These are phyloP conservation scores for Pseudogymnoascus sp. DNA, from an alignment of 2,329 filamentous ascomycete genomes.

Conservation along the genomic window DNA sequence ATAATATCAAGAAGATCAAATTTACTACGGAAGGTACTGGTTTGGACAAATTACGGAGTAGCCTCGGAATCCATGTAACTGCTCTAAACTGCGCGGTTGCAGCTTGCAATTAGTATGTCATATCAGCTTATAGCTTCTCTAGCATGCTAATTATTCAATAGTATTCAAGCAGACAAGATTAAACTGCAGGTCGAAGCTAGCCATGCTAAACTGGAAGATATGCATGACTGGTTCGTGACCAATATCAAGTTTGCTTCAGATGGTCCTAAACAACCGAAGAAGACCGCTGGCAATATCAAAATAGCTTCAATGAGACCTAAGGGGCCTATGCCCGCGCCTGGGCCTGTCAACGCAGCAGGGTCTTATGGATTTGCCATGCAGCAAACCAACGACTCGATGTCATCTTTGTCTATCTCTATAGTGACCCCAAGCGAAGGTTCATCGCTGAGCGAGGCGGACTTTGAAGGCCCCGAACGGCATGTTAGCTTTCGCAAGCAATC, in stretches of 20 bases:
- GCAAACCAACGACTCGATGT: not conserved
- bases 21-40: constrained; percentile 9
- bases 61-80: constrained; percentile 8
- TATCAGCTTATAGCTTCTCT: not conserved
- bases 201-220: not conserved
- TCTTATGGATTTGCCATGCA: not conserved
- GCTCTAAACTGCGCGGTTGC: constrained; percentile 11
- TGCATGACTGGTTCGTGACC: not conserved
- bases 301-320: too few species aligned
- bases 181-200: not conserved
- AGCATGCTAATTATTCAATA: not conserved
- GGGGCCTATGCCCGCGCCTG: too few species aligned
- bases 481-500: not conserved
- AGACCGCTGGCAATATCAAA: too few species aligned
- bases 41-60: constrained; percentile 5
- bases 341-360: not conserved
- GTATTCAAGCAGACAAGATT: not conserved
- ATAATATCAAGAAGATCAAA: constrained; percentile 12
- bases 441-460: not conserved
- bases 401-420: not conserved
- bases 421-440: not conserved
- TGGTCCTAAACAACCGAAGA: not conserved
- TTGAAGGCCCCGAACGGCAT: not conserved
- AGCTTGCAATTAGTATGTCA: not conserved
- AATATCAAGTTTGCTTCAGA: not conserved